Conservation (phyloP, 2,329 filamentous ascomycete species). For the Cryphonectria naterciae region DNA sequence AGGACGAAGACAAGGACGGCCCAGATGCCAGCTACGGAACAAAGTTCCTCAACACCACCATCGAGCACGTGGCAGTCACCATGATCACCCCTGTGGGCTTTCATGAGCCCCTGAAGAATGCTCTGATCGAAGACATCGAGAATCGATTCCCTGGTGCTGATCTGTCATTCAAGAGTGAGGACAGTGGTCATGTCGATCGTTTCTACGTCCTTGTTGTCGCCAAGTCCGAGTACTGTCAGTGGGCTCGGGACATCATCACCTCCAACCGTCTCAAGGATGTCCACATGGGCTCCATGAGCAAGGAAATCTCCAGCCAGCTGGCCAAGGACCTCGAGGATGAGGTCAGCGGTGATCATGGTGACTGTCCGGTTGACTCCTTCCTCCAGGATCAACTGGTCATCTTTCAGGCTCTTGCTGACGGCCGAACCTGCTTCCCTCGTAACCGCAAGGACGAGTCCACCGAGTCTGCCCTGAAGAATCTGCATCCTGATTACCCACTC, state of each 20-base stretch:
- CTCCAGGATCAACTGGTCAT: conserved; percentile 66
- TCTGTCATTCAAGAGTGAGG: conserved; percentile 51
- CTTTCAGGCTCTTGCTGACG: conserved; percentile 63
- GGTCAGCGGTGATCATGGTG: conserved; percentile 37
- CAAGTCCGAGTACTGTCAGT: conserved; percentile 50
- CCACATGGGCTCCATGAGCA: conserved; percentile 36
- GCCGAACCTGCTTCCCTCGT: conserved; percentile 51
- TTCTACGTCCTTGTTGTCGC: conserved; percentile 63
- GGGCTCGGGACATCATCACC: conserved; percentile 52
- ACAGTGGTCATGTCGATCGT: conserved; percentile 54
- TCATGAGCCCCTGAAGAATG: conserved; percentile 46
- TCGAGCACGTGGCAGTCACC: conserved; percentile 54
- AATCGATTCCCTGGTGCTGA: conserved; percentile 49
- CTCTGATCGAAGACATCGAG: conserved; percentile 46
- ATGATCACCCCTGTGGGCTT: conserved; percentile 54
- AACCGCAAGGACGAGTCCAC: conserved; percentile 6
- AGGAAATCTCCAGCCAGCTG: conserved; percentile 49
- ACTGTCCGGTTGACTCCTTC: conserved; percentile 57
- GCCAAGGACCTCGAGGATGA: conserved; percentile 52
- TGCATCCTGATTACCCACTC: neutral
- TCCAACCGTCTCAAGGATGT: conserved; percentile 26
- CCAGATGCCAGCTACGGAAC: neutral
- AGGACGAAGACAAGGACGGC: conserved; percentile 28
- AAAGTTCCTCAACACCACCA: conserved; percentile 32
- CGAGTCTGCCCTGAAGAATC: conserved; percentile 3